Evolutionary conservation across 1,284 basidiomycete genomes (phyloP), one percentile per base, ranked within the genome.

Genomic region (Chalciporus sp.): DNA sequence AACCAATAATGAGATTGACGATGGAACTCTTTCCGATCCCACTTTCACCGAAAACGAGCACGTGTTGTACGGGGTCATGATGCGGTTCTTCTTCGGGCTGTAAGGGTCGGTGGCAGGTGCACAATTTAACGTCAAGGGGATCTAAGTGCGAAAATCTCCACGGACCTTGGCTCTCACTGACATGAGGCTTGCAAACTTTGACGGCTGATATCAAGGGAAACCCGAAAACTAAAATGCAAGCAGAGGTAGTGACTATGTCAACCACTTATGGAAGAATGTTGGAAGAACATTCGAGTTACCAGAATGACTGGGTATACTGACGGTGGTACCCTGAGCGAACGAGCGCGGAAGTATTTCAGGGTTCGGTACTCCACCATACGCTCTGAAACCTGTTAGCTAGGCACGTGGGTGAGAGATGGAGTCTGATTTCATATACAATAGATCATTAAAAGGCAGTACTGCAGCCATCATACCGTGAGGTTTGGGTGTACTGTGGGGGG

Each of bases 1-100:
- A 58, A 33, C 66, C 68, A 28, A 52, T 42, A 42, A 68, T 19
- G 16, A 72, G 63, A 45, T 72, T 69, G 49, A 69, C 42, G 31
- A 72, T 44, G 5, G 71, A 72, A 40, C 69, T 69, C 41, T 72
- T 72, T 23, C 71, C 71, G 14, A 67, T 58, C 44, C 67, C 67
- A 37, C 52, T 55, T 57, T 72, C 71, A 41, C 71, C 69, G 45
- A 64, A 72, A 31, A 71, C 41, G 51, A 72, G 29, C 28, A 72
- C 65, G 47, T 72, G 72, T 33, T 49, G 50, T 26, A 47, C 55
- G 6, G 51, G 51, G n/a, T 20, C 39, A 41, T 14, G 20, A 19
- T 23, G 10, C 11, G 47, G 26, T 39, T 50, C 47, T 41, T 26
- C 53, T 62, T 63, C 20, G 29, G 35, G 31, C 28, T 2, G 33